A percentile compares a stretch with the other conserved stretches of the same genome.
These are phyloP conservation scores for Akebia trifoliata DNA, from an alignment of 164 flowering plant species.

Conservation along the genomic window DNA sequence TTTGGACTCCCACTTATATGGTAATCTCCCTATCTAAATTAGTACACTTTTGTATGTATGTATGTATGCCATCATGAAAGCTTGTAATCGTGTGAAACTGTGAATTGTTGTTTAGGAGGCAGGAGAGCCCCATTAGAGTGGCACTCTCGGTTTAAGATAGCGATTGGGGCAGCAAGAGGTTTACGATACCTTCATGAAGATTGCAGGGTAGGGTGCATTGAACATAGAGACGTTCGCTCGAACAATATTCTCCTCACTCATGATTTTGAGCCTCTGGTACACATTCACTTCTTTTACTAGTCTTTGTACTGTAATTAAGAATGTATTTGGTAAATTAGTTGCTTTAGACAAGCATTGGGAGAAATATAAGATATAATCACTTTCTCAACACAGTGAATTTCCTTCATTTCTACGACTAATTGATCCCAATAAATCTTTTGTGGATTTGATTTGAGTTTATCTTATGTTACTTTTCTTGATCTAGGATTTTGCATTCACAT, in stretches of 20 bases:
- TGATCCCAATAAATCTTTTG: no score
- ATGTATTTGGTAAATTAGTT: no score
- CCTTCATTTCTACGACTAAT: no score
- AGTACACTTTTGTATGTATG: no score
- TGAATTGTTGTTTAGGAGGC: slow-evolving; percentile 30
- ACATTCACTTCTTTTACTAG: not conserved
- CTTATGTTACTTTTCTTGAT: no score
- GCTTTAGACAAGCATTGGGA: no score
- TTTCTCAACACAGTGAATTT: no score
- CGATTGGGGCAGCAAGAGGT: slow-evolving; percentile 83
- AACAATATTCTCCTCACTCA: slow-evolving; percentile 84
- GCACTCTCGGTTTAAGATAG: slow-evolving; percentile 62
- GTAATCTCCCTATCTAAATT: slow-evolving; percentile 34
- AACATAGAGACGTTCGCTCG: slow-evolving; percentile 77
- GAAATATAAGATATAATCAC: no score
- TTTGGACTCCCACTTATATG: slow-evolving; percentile 71
- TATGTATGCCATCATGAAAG: not conserved
- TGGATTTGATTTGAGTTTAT: no score
- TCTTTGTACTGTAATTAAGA: no score
- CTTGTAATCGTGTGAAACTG: not conserved
- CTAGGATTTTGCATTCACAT: no score
- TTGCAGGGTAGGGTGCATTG: slow-evolving; percentile 86
- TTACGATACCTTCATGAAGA: slow-evolving; percentile 92
- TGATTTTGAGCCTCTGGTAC: slow-evolving; percentile 85
- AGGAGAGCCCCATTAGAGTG: slow-evolving; percentile 43